phyloP scores from a whole-genome alignment of 805 yeast genomes.

The Priceomyces haplophilus region DNA sequence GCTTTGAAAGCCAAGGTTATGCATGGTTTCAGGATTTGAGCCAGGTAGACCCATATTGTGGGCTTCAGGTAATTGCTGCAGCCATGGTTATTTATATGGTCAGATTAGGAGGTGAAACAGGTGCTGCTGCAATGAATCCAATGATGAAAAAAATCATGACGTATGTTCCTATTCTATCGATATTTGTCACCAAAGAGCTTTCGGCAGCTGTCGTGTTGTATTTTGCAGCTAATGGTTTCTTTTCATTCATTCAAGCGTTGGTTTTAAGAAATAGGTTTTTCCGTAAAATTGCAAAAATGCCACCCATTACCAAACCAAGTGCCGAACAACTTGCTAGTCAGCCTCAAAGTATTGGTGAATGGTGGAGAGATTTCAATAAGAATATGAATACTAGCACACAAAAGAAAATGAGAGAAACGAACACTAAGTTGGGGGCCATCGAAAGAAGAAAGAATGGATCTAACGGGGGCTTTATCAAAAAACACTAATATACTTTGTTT shows the following conservation, averaged over 20 bases:
- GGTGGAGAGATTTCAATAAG: constrained; percentile 33
- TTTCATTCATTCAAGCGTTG: constrained; percentile 70
- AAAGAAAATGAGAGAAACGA: constrained; percentile 32
- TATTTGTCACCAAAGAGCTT: constrained; percentile 83
- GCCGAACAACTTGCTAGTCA: constrained; percentile 24
- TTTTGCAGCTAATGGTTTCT: constrained; percentile 76
- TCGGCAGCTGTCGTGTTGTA: constrained; percentile 84
- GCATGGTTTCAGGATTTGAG: constrained; percentile 83
- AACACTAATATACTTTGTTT: constrained; percentile 24
- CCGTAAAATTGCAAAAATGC: constrained; percentile 55
- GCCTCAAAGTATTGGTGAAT: constrained; percentile 34
- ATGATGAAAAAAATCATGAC: constrained; percentile 62
- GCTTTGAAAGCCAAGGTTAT: constrained; percentile 70
- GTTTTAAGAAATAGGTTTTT: constrained; percentile 57
- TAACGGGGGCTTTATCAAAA: constrained; percentile 36
- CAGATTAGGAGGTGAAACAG: constrained; percentile 88
- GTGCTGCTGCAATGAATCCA: constrained; percentile 64
- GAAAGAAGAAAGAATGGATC: constrained; percentile 30
- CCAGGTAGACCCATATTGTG: constrained; percentile 86
- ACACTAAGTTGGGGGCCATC: constrained; percentile 36
- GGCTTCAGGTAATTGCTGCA: constrained; percentile 82
- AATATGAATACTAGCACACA: constrained; percentile 31
- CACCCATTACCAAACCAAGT: constrained; percentile 59
- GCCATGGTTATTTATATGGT: constrained; percentile 70
- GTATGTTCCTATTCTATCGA: constrained; percentile 73